Percentiles rank a stretch among this genome's conserved stretches.
These are phyloP conservation scores for Rehmannia glutinosa DNA, from an alignment of 257 asterid species.

Conservation along the genomic window DNA sequence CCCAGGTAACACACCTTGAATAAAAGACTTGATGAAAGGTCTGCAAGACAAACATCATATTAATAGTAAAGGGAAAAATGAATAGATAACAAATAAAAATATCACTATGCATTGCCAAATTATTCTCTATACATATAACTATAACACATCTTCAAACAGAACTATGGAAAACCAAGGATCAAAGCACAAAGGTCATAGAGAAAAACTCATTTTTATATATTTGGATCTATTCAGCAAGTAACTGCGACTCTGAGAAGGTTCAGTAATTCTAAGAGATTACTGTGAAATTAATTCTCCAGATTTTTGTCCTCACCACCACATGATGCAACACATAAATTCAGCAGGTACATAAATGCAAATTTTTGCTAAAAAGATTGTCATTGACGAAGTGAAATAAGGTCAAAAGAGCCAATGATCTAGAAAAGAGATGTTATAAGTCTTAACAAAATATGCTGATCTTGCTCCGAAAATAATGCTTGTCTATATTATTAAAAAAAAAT, in stretches of 20 bases:
- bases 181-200: not conserved
- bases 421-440: not conserved
- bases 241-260: not conserved
- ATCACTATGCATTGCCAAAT: too few relatives aligned
- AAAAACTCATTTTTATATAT: too few relatives aligned
- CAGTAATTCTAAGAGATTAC: not conserved
- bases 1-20: constrained; percentile 91
- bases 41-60: constrained; percentile 42
- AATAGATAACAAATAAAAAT: not conserved
- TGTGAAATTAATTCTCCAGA: not conserved
- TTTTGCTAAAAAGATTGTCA: not conserved
- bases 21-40: constrained; percentile 57
- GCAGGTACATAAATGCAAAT: not conserved
- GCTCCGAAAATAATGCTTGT: not conserved
- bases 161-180: not conserved
- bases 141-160: not conserved
- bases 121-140: too few relatives aligned
- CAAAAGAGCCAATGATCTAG: not conserved
- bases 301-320: not conserved
- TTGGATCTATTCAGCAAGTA: not conserved
- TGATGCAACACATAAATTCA: not conserved
- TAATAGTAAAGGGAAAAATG: not conserved
- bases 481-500: not conserved
- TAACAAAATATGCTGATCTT: not conserved
- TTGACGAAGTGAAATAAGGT: not conserved